These are phyloP conservation scores for Botrytis medusae DNA, from an alignment of 2,329 filamentous ascomycete species.

Conservation along the genomic window DNA sequence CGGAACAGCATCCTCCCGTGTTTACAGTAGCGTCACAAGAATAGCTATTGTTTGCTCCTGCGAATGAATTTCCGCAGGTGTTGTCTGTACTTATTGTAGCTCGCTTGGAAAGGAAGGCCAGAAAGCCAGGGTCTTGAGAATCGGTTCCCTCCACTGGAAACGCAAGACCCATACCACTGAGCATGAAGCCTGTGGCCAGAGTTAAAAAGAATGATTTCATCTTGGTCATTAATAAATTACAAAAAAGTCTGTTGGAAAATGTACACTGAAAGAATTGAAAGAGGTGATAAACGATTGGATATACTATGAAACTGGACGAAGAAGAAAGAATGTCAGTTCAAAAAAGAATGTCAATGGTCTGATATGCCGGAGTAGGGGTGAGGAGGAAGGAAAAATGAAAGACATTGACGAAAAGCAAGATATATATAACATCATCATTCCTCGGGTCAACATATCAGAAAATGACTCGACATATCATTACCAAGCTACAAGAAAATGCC, in stretches of 20 bases:
- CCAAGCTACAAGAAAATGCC: not conserved
- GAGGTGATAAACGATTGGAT: not conserved
- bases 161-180: constrained; percentile 20
- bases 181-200: constrained; percentile 14
- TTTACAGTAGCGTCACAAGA: constrained; percentile 32
- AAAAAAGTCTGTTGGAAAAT: not conserved
- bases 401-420: not conserved
- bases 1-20: constrained; percentile 37
- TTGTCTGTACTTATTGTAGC: constrained; percentile 26
- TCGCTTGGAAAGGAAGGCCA: constrained; percentile 21
- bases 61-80: constrained; percentile 28
- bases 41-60: constrained; percentile 27
- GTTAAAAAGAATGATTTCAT: constrained; percentile 22
- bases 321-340: not conserved
- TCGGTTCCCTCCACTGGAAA: constrained; percentile 13
- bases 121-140: constrained; percentile 20
- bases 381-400: not conserved
- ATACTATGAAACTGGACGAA: not conserved
- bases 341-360: constrained; percentile 9
- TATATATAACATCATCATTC: constrained; percentile 1
- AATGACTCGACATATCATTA: constrained; percentile 2
- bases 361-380: not conserved
- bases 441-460: not conserved
- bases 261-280: not conserved
- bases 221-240: constrained; percentile 6